Percentiles rank a stretch among this genome's conserved stretches.
Conservation (phyloP, 768 basidiomycete genomes). For the Psilocybe tampanensis region DNA sequence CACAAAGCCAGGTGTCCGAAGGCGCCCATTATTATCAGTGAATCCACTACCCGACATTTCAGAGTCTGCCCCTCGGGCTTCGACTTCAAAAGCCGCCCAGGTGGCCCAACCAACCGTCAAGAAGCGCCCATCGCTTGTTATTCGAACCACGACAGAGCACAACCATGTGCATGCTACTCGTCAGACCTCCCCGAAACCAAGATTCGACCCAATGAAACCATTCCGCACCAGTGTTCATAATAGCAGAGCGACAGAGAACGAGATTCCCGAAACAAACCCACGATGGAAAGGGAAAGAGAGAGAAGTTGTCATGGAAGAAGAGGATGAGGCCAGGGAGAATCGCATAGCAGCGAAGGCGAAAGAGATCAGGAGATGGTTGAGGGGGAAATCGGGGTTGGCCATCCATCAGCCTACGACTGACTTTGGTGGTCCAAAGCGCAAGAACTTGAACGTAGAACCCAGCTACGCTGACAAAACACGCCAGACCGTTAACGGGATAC, state of each 20-base stretch:
- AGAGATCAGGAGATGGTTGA: slow-evolving; percentile 25
- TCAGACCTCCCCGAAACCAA: slow-evolving; percentile 7
- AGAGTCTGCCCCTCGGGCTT: slow-evolving; percentile 32
- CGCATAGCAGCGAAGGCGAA: slow-evolving; percentile 15
- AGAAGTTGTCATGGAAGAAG: slow-evolving; percentile 1
- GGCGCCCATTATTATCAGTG: slow-evolving; percentile 20
- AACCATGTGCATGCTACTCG: slow-evolving; percentile 8
- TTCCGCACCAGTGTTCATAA: slow-evolving; percentile 20
- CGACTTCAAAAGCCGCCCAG: slow-evolving; percentile 11
- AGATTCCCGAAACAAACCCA: neutral
- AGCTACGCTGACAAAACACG: slow-evolving; percentile 10
- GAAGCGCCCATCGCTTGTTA: slow-evolving; percentile 14
- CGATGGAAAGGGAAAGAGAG: slow-evolving; percentile 21
- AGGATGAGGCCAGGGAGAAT: slow-evolving; percentile 10
- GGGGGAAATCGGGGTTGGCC: slow-evolving; percentile 20
- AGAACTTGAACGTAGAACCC: neutral
- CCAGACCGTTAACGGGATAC: slow-evolving; percentile 16
- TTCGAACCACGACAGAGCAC: slow-evolving; percentile 13
- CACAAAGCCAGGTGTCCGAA: slow-evolving; percentile 37
- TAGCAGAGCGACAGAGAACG: slow-evolving; percentile 7
- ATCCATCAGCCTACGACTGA: slow-evolving; percentile 18
- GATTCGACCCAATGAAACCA: slow-evolving; percentile 18
- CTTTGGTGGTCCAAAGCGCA: slow-evolving; percentile 1
- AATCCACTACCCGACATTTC: slow-evolving; percentile 26
- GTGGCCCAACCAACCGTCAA: slow-evolving; percentile 4